These are phyloP conservation scores for Boletus subcaerulescens DNA, from an alignment of 768 basidiomycete species.

Conservation along the genomic window DNA sequence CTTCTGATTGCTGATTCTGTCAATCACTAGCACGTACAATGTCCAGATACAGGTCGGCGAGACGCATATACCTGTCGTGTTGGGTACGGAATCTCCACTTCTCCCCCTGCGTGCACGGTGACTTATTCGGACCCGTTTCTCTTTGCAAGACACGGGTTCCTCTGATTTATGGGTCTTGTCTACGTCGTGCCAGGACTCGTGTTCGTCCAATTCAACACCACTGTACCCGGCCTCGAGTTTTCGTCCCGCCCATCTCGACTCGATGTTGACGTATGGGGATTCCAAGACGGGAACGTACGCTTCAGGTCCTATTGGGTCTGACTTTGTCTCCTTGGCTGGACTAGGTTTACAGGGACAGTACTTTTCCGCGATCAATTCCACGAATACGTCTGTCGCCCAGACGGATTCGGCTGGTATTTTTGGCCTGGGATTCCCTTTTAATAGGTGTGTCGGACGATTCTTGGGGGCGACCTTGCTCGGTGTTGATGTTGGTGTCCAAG, in stretches of 20 bases:
- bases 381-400: slow-evolving; percentile 59
- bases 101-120: neutral
- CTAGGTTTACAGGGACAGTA: slow-evolving; percentile 49
- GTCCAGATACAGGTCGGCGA: slow-evolving; percentile 58
- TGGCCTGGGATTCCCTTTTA: slow-evolving; percentile 71
- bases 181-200: slow-evolving; percentile 46
- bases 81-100: slow-evolving; percentile 43
- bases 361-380: slow-evolving; percentile 65
- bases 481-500: slow-evolving; percentile 27
- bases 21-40: slow-evolving; percentile 52
- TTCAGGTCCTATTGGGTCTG: slow-evolving; percentile 58
- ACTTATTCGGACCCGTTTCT: neutral
- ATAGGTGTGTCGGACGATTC: slow-evolving; percentile 46
- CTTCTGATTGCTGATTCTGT: slow-evolving; percentile 2
- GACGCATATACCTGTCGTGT: slow-evolving; percentile 50
- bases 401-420: slow-evolving; percentile 65
- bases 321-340: slow-evolving; percentile 53
- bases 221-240: slow-evolving; percentile 52
- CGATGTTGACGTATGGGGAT: slow-evolving; percentile 63
- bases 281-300: slow-evolving; percentile 70
- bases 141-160: slow-evolving; percentile 65
- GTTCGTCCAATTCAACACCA: slow-evolving; percentile 37
- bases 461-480: neutral
- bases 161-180: slow-evolving; percentile 76
- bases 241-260: slow-evolving; percentile 44